phyloP scores from a whole-genome alignment of 176 grass and related monocot species.

The Carex parvula region DNA sequence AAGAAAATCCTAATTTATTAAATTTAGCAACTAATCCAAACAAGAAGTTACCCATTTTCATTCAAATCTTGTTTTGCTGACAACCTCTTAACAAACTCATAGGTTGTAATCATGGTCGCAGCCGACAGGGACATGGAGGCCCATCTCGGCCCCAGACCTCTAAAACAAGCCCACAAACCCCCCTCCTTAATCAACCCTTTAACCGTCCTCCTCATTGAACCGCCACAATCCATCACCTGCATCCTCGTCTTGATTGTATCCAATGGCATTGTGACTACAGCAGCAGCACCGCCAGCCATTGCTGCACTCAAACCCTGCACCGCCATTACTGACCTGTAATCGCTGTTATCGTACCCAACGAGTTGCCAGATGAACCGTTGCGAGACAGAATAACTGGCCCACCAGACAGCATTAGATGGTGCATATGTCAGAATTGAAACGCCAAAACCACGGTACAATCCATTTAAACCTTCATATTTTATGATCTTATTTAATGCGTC shows the following conservation, averaged over 20 bases:
- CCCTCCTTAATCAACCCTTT: conserved; percentile 68
- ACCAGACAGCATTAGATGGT: conserved; percentile 96
- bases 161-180: conserved; percentile 44
- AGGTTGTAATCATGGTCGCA: conserved; percentile 47
- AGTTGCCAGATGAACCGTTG: conserved; percentile 66
- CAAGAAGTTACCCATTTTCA: not conserved
- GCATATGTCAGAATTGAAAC: conserved; percentile 94
- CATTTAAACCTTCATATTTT: conserved; percentile 53
- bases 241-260: conserved; percentile 96
- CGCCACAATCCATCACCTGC: conserved; percentile 72
- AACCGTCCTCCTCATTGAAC: conserved; percentile 53
- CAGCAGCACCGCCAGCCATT: conserved; percentile 54
- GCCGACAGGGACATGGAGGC: conserved; percentile 46
- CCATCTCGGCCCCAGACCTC: conserved; percentile 47
- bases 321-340: conserved; percentile 47
- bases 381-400: conserved; percentile 75
- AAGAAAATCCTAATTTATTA: conserved; percentile 17
- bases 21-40: not conserved
- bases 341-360: conserved; percentile 37
- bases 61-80: conserved; percentile 27
- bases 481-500: conserved; percentile 78
- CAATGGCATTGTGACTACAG: conserved; percentile 86
- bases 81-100: conserved; percentile 47
- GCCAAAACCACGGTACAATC: conserved; percentile 92
- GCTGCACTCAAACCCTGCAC: conserved; percentile 90